Percentiles rank a stretch among this genome's conserved stretches.
Evolutionary conservation across 1,284 basidiomycete genomes (phyloP).

Genomic region (Schizophyllum amplum): DNA sequence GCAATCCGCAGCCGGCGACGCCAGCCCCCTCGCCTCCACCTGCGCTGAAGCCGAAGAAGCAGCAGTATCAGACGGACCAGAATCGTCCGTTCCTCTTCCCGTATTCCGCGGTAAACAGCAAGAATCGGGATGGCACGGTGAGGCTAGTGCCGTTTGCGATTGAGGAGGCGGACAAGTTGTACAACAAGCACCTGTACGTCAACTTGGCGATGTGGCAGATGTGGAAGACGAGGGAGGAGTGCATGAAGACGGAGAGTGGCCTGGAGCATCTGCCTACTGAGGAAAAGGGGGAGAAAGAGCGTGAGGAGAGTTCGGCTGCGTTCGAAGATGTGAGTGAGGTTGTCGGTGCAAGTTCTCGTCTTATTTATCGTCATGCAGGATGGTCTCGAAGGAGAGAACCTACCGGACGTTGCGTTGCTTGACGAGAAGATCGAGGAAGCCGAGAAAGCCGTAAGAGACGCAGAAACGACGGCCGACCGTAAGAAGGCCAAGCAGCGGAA

Average conservation of each 20-base stretch:
- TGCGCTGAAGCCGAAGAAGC: constrained; percentile 91
- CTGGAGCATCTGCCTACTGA: constrained; percentile 70
- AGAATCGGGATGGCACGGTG: constrained; percentile 35
- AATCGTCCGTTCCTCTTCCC: constrained; percentile 92
- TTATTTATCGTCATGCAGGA: constrained; percentile 29
- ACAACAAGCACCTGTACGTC: constrained; percentile 86
- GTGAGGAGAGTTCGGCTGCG: constrained; percentile 14
- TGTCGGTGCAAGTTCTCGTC: constrained; percentile 3
- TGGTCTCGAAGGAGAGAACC: constrained; percentile 46
- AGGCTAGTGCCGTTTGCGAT: constrained; percentile 88
- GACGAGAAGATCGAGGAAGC: constrained; percentile 67
- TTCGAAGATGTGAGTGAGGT: constrained; percentile 26
- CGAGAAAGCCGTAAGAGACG: constrained; percentile 46
- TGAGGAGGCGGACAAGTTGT: constrained; percentile 90
- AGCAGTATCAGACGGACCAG: constrained; percentile 98
- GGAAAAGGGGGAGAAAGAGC: constrained; percentile 34
- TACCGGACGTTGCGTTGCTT: constrained; percentile 62
- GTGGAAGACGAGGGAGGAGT: constrained; percentile 93
- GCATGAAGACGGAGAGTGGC: constrained; percentile 89
- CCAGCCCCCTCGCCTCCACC: constrained; percentile 88
- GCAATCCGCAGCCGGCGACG: constrained; percentile 68
- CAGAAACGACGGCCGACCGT: constrained; percentile 46
- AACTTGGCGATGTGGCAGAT: constrained; percentile 88
- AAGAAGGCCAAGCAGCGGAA: constrained; percentile 60
- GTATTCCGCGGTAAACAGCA: constrained; percentile 53